Conservation (phyloP, 768 basidiomycete species). For the Russula abietina region DNA sequence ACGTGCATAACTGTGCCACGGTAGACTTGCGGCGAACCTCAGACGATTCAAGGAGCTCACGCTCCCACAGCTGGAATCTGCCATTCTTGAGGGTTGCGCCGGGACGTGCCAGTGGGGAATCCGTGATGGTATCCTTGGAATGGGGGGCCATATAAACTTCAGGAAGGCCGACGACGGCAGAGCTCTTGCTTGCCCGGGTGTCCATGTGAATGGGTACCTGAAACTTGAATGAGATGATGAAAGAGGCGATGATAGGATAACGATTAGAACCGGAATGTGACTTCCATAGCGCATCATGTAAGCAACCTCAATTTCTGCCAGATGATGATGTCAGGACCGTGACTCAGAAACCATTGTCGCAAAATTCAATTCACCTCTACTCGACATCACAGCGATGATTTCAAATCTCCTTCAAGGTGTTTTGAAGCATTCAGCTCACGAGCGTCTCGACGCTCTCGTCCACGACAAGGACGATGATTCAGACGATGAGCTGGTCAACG, state of each 20-base stretch:
- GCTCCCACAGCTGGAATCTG: slow-evolving; percentile 74
- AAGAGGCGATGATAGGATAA: too few species aligned
- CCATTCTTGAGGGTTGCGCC: slow-evolving; percentile 48
- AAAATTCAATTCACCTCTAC: too few species aligned
- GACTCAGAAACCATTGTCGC: too few species aligned
- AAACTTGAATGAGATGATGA: neutral
- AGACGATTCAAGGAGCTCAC: slow-evolving; percentile 70
- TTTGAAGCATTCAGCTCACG: slow-evolving; percentile 48
- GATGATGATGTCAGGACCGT: too few species aligned
- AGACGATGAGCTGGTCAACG: slow-evolving; percentile 65
- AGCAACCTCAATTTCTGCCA: too few species aligned
- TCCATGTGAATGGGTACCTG: slow-evolving; percentile 55
- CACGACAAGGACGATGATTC: slow-evolving; percentile 53
- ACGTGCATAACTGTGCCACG: slow-evolving; percentile 91
- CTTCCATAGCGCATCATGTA: slow-evolving; percentile 3
- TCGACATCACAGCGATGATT: slow-evolving; percentile 7
- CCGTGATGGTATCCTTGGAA: slow-evolving; percentile 60
- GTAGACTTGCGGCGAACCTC: slow-evolving; percentile 95
- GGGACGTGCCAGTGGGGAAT: slow-evolving; percentile 44
- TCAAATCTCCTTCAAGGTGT: slow-evolving; percentile 59
- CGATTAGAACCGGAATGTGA: too few species aligned
- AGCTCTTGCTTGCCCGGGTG: slow-evolving; percentile 52
- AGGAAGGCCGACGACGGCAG: slow-evolving; percentile 39
- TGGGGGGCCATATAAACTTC: slow-evolving; percentile 57
- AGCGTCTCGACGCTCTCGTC: slow-evolving; percentile 30